Evolutionary conservation across 345 rosid species (phyloP), one percentile per base, ranked within the genome.

Genomic region (Sisymbrium altissimum): DNA sequence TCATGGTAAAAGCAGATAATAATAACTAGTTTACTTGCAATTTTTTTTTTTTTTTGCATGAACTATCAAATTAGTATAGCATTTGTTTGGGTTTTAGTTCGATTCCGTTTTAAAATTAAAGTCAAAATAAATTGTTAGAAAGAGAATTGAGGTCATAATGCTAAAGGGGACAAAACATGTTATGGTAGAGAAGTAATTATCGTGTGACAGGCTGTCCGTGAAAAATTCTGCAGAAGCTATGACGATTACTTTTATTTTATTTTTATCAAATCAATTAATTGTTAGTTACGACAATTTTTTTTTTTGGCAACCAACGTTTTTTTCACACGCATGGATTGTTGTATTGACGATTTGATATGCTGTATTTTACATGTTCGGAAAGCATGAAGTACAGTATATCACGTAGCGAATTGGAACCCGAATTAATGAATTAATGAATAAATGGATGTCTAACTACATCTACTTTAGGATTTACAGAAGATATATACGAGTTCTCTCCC

Each of bases 141-240:
- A 77, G 80, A 36, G 75, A 63, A 19, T n/a, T 63, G 80, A 77
- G 76, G 76, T 77, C 67, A 77, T 71, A 70, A 77, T 77, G 76
- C 56, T 10, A 57, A 77, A 77, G 80, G 76, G 76, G 72, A 77
- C 80, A 77, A 77, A 77, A 77, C 80, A 77, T 77, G 80, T 77
- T 77, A 77, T 64, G 76, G 76, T 77, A 77, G 76, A 71, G 55
- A 71, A 48, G 76, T 70, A 64, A 77, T 71, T 77, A 71, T 77
- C 76, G 67, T 48, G 67, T 71, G 80, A 77, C 80, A 77, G 76
- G 58, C 74, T 77, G 80, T 77, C 75, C 65, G 63, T 69, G 65
- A 48, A 38, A 75, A 75, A 70, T 64, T 64, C 62, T 77, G 76
- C 80, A 77, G 66, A 77, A 71, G 66, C 76, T 70, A 77, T 77